Percentiles rank a stretch among this genome's conserved stretches.
Evolutionary conservation across 345 rosid species (phyloP).

Genomic region (Hibiscus syriacus): DNA sequence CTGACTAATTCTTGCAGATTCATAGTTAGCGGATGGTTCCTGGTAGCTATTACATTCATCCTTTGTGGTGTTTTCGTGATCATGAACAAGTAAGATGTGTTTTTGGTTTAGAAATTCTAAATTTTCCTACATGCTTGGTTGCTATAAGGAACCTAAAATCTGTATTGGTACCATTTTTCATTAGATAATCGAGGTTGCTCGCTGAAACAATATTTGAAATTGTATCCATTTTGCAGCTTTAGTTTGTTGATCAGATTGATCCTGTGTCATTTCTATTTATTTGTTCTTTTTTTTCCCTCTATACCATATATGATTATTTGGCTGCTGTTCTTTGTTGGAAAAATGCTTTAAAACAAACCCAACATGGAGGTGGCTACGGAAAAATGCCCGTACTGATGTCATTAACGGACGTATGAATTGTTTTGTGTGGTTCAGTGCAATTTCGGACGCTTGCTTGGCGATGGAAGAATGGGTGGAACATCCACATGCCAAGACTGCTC

Average conservation of each 20-base stretch:
- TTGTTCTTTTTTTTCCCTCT: background rate
- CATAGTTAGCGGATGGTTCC: background rate
- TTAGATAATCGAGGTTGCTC: background rate
- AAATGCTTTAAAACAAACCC: background rate
- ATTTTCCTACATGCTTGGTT: conserved; percentile 10
- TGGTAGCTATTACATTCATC: background rate
- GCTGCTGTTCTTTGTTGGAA: background rate
- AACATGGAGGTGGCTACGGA: background rate
- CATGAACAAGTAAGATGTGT: conserved; percentile 60
- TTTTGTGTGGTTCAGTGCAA: conserved; percentile 43
- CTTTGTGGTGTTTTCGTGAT: conserved; percentile 69
- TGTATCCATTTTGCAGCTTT: background rate
- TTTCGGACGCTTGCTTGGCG: conserved; percentile 79
- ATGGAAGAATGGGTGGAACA: conserved; percentile 94
- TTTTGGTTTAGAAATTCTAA: background rate
- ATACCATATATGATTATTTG: background rate
- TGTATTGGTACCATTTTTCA: background rate
- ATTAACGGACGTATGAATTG: background rate
- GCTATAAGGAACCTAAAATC: background rate
- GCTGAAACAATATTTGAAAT: background rate
- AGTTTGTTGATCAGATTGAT: background rate
- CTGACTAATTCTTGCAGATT: background rate
- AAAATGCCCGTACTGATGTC: background rate
- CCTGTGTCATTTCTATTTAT: background rate
- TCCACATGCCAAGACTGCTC: conserved; percentile 86